A percentile compares a stretch with the other conserved stretches of the same genome.
phyloP scores from a whole-genome alignment of 805 yeast genomes.

The Cephaloascus albidus region DNA sequence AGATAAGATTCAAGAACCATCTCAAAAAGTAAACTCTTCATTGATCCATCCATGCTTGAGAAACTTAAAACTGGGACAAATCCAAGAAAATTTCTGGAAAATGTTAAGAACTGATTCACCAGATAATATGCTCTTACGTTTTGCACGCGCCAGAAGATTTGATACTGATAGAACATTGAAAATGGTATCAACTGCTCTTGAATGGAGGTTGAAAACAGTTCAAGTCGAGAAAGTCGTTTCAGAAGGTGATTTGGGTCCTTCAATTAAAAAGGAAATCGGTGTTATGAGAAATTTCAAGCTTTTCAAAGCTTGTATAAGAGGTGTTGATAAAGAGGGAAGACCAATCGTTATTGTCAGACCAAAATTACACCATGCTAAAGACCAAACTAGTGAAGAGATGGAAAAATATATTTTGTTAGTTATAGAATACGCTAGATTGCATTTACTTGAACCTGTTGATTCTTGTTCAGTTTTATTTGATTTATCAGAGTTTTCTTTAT shows the following conservation, averaged over 20 bases:
- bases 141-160: constrained; percentile 83
- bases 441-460: constrained; percentile 67
- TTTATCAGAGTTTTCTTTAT: constrained; percentile 73
- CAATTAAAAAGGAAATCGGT: constrained; percentile 31
- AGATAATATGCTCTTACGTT: constrained; percentile 70
- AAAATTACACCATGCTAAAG: constrained; percentile 59
- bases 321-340: constrained; percentile 62
- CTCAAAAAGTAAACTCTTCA: constrained; percentile 19
- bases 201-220: constrained; percentile 63
- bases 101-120: constrained; percentile 70
- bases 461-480: constrained; percentile 82
- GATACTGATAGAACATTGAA: constrained; percentile 54
- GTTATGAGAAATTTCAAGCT: constrained; percentile 46
- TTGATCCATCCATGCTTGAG: constrained; percentile 40
- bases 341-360: constrained; percentile 83
- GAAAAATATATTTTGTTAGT: constrained; percentile 65
- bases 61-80: constrained; percentile 39
- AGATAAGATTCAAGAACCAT: constrained; percentile 7
- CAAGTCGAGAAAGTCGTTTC: constrained; percentile 52
- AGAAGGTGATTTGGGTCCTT: constrained; percentile 64
- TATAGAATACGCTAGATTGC: constrained; percentile 77
- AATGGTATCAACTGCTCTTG: constrained; percentile 65
- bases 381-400: constrained; percentile 61
- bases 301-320: constrained; percentile 68
- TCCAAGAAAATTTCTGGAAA: constrained; percentile 46